Percentiles rank a stretch among this genome's conserved stretches.
phyloP scores from a whole-genome alignment of 2,329 filamentous ascomycete species.

The Immersiporthe knoxdaviesiana region DNA sequence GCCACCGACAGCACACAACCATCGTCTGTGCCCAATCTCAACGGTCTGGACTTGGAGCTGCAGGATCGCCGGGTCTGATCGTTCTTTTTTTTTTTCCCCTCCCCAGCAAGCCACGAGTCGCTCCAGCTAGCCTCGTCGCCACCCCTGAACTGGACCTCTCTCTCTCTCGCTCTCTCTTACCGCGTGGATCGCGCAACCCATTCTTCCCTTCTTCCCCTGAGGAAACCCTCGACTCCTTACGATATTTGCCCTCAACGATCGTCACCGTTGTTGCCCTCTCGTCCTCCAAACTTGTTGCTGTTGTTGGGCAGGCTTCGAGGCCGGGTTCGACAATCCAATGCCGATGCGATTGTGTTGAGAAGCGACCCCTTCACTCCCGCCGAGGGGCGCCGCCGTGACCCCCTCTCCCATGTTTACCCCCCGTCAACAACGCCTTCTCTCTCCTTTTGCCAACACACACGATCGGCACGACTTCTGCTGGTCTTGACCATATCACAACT shows the following conservation, averaged over 20 bases:
- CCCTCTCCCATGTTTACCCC: slow-evolving; percentile 21
- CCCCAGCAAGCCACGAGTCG: slow-evolving; percentile 1
- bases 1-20: neutral
- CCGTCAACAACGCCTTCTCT: slow-evolving; percentile 13
- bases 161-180: too few species aligned
- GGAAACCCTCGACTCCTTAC: neutral
- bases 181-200: neutral
- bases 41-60: slow-evolving; percentile 12
- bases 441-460: slow-evolving; percentile 8
- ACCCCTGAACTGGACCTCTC: slow-evolving; percentile 7
- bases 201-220: neutral
- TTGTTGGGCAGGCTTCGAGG: slow-evolving; percentile 2
- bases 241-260: neutral
- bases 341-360: slow-evolving; percentile 7
- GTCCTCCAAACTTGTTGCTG: neutral
- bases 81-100: neutral
- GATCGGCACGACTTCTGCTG: slow-evolving; percentile 6
- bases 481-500: slow-evolving; percentile 13
- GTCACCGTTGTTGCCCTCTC: slow-evolving; percentile 4
- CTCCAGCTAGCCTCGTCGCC: slow-evolving; percentile 10
- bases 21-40: slow-evolving; percentile 23
- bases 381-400: slow-evolving; percentile 8
- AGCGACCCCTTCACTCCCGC: slow-evolving; percentile 17
- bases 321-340: slow-evolving; percentile 11
- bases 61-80: slow-evolving; percentile 3